Evolutionary conservation across 2,329 filamentous ascomycete genomes (phyloP).

Genomic region (Triangularia verruculosa): DNA sequence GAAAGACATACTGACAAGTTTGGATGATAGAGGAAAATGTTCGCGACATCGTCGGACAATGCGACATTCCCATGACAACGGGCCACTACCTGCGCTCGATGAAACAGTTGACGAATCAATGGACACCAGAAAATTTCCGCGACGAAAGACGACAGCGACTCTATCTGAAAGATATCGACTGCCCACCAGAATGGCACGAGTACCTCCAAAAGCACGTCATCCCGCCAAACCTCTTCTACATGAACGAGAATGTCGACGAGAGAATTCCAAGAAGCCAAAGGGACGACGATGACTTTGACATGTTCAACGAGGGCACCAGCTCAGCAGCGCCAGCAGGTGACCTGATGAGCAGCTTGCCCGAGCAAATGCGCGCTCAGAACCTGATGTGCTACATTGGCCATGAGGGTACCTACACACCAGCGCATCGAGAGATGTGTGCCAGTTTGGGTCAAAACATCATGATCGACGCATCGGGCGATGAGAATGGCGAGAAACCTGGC

Average conservation of each 20-base stretch:
- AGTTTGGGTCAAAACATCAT: conserved; percentile 96
- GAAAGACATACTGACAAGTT: not conserved
- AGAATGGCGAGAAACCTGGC: conserved; percentile 74
- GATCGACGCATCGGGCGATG: conserved; percentile 79
- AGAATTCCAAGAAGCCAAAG: conserved; percentile 30
- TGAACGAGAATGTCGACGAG: conserved; percentile 72
- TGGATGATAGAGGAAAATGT: conserved; percentile 69
- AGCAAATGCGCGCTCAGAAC: conserved; percentile 88
- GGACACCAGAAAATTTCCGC: conserved; percentile 70
- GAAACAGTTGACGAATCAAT: conserved; percentile 79
- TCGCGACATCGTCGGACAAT: conserved; percentile 70
- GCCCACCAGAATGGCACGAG: conserved; percentile 80
- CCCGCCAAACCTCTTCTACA: conserved; percentile 80
- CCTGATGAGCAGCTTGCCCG: conserved; percentile 87
- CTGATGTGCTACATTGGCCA: conserved; percentile 98
- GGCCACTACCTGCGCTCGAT: conserved; percentile 89
- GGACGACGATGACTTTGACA: conserved; percentile 35
- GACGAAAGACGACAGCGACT: conserved; percentile 79
- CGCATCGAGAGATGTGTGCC: conserved; percentile 96
- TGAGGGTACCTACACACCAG: conserved; percentile 93
- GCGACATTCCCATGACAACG: conserved; percentile 78
- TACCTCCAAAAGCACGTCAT: conserved; percentile 69
- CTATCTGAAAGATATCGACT: conserved; percentile 97
- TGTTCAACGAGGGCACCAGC: conserved; percentile 44
- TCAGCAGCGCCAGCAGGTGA: conserved; percentile 75